These are phyloP conservation scores for Aspergillus unguis DNA, from an alignment of 2,329 filamentous ascomycete genomes.

Conservation along the genomic window DNA sequence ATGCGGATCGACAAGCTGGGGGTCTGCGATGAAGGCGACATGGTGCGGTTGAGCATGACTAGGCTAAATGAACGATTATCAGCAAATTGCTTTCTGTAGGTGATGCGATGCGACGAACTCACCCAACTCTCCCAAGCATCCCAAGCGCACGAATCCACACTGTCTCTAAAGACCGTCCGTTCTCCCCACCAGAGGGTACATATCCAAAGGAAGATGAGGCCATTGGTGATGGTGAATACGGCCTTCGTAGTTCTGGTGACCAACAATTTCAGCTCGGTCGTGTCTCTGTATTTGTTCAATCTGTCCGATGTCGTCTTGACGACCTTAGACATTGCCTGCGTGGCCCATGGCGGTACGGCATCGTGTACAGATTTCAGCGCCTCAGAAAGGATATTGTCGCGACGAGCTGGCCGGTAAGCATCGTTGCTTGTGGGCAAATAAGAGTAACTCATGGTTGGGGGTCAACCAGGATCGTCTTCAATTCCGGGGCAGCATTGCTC, in stretches of 20 bases:
- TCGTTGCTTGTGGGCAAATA: slow-evolving; percentile 28
- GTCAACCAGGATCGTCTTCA: slow-evolving; percentile 6
- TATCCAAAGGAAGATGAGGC: slow-evolving; percentile 71
- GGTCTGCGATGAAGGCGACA: slow-evolving; percentile 80
- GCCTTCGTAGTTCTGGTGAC: slow-evolving; percentile 13
- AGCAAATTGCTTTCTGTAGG: neutral
- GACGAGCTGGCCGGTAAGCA: slow-evolving; percentile 26
- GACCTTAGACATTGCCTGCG: slow-evolving; percentile 20
- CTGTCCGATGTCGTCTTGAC: neutral
- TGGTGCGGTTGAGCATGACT: slow-evolving; percentile 74
- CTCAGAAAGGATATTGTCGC: slow-evolving; percentile 13
- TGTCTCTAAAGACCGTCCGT: slow-evolving; percentile 68
- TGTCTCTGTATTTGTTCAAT: slow-evolving; percentile 11
- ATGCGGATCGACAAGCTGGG: slow-evolving; percentile 88
- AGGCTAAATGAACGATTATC: slow-evolving; percentile 55
- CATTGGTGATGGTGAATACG: slow-evolving; percentile 53
- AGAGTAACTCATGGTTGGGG: slow-evolving; percentile 34
- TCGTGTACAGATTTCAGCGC: slow-evolving; percentile 16
- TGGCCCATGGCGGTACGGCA: slow-evolving; percentile 19
- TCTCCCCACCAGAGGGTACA: slow-evolving; percentile 81
- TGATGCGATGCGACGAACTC: slow-evolving; percentile 25
- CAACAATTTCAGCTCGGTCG: slow-evolving; percentile 18
- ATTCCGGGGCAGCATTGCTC: slow-evolving; percentile 16
- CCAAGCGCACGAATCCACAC: slow-evolving; percentile 74
- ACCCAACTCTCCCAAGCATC: slow-evolving; percentile 91